Evolutionary conservation across 805 yeast genomes (phyloP), one percentile per base, ranked within the genome.

Genomic region (Lipomyces starkeyi): DNA sequence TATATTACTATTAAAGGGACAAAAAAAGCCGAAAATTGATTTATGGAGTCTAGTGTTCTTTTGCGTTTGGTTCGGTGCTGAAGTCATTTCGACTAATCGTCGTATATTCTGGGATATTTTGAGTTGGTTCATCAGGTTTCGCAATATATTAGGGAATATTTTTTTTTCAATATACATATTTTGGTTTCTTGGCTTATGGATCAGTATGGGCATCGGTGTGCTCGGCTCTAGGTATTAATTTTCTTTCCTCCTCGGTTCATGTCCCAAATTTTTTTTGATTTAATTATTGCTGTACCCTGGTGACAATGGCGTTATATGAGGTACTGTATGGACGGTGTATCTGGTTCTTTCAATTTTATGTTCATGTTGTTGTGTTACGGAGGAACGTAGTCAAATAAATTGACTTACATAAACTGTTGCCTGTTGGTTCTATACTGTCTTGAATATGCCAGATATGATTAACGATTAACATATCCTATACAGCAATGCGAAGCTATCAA

Each of bases 1-100:
- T 64, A 27, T 59, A 64, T 32, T 64, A 64, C 40, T 64, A 59
- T 52, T 64, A 32, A 34, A n/a, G 34, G 32, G n/a, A 22, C 9
- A 29, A 29, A 11, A 14, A 40, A 43, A 7, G 2, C 22, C 49
- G 49, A 43, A 17, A 43, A n/a, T 43, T 11, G 5, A n/a, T 43
- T 17, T 17, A 6, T 43, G n/a, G 17, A 0, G 43, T 3, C 43
- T 37, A 13, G 43, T 37, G 14, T 37, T 37, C 40, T 37, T 37
- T 37, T 37, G 2, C 40, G 40, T 11, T 37, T 37, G 17, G 40
- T 37, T 37, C 32, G 32, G 17, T 37, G 14, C 17, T 3, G n/a
- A 37, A 37, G 17, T 37, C 43, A 13, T 13, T 37, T 9, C 43
- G 5, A 14, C 17, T 14, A 37, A 5, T 5, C 3, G 43, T 3